These are phyloP conservation scores for Eleusine coracana DNA, from an alignment of 176 grass and related monocot genomes.

Conservation along the genomic window DNA sequence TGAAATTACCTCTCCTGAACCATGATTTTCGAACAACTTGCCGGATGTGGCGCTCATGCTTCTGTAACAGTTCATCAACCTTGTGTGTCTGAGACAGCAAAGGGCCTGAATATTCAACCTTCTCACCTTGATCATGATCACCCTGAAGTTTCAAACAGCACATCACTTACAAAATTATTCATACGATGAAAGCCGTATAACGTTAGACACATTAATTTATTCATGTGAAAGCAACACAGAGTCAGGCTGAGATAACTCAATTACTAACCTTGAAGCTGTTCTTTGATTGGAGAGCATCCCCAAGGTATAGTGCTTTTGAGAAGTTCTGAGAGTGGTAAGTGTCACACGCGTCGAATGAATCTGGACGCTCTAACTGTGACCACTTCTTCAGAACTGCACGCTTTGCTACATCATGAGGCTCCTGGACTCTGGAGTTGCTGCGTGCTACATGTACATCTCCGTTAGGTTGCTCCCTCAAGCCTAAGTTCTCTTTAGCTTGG, in stretches of 20 bases:
- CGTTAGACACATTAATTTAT: neutral
- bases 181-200: slow-evolving; percentile 28
- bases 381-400: slow-evolving; percentile 72
- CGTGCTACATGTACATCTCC: slow-evolving; percentile 33
- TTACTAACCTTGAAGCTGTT: slow-evolving; percentile 64
- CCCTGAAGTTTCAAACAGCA: slow-evolving; percentile 41
- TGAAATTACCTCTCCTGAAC: slow-evolving; percentile 78
- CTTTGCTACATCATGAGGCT: slow-evolving; percentile 49
- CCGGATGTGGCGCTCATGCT: slow-evolving; percentile 81
- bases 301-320: slow-evolving; percentile 50
- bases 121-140: slow-evolving; percentile 57
- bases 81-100: slow-evolving; percentile 75
- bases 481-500: slow-evolving; percentile 42
- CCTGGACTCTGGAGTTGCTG: slow-evolving; percentile 42
- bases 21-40: slow-evolving; percentile 81
- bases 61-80: slow-evolving; percentile 89
- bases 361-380: slow-evolving; percentile 78
- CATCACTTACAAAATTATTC: slow-evolving; percentile 1
- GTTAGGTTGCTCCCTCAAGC: slow-evolving; percentile 47
- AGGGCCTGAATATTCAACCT: slow-evolving; percentile 89
- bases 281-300: slow-evolving; percentile 56
- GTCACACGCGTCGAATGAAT: slow-evolving; percentile 73
- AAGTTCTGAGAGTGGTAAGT: slow-evolving; percentile 64
- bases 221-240: slow-evolving; percentile 23
- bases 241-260: slow-evolving; percentile 9